Evolutionary conservation across 1,139 yeast species (phyloP), one percentile per base, ranked within the genome.

Genomic region (Yamadazyma taylorii): DNA sequence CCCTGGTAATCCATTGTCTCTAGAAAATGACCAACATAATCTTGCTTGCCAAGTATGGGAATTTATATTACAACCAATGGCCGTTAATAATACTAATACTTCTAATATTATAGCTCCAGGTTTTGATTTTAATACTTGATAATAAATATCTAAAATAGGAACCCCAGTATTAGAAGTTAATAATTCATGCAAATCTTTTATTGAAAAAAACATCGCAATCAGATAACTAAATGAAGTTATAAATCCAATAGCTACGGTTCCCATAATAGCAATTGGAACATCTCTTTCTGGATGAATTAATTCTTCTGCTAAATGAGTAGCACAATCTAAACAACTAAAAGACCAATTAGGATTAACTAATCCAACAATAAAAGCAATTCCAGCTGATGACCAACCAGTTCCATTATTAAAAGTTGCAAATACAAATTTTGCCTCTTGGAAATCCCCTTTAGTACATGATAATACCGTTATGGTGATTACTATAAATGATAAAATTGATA

Each of bases 11-110:
- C 74, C 74, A 32, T 65, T 61, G 61, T 84, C 90, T 59, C 90
- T 77, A 13, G 88, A 72, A 56, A 83, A 85, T 7, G 89, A 81
- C 90, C 90, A 84, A 51, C 85, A 76, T 47, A 82, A 63, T 56
- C 88, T 69, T 32, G 87, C 81, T 62, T 79, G 85, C 86, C 88
- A 81, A 3, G 90, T 82, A 52, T 83, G 89, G 40, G 83, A 74
- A 6, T 85, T 75, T 45, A 82, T 79, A 42, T 79, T 79, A 57
- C 89, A 83, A 27, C 88, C 87, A 51, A 77, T 66, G 2, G 85
- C 82, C 9, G 88, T 81, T 36, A 77, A 63, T 39, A 80, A 63
- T 35, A 82, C 68, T 45, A 83, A 60, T 16, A 74, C 58, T 32
- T 82, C 85, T 33, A 84, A 66, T 41, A 78, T 69, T 29, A 79